Evolutionary conservation across 2,329 filamentous ascomycete species (phyloP).

Genomic region (Diaporthe vaccinii): DNA sequence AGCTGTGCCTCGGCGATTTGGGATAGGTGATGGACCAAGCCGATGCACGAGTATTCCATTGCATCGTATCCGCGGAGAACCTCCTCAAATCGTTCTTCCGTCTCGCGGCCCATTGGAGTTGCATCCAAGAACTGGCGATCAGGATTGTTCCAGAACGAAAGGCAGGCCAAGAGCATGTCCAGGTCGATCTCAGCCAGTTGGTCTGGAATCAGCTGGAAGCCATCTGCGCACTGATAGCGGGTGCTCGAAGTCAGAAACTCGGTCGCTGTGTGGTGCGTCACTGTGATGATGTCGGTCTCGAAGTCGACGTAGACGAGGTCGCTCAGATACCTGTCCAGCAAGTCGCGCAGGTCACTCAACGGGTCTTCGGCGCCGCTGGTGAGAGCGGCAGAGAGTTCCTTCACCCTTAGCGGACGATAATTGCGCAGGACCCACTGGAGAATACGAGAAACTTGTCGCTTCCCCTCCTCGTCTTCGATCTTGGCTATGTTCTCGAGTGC

Average conservation of each 20-base stretch:
- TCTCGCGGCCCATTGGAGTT: not conserved
- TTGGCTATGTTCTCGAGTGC: not conserved
- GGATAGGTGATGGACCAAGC: not conserved
- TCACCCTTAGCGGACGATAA: not conserved
- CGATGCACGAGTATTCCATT: constrained; percentile 1
- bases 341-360: not conserved
- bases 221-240: not conserved
- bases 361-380: not conserved
- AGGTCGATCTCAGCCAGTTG: not conserved
- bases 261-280: not conserved
- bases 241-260: not conserved
- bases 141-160: constrained; percentile 3
- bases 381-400: not conserved
- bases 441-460: not conserved
- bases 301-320: not conserved
- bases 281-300: not conserved
- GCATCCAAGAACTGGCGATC: constrained; percentile 7
- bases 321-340: not conserved
- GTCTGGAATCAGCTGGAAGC: not conserved
- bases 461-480: not conserved
- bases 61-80: constrained; percentile 2
- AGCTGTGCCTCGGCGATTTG: not conserved
- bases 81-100: not conserved
- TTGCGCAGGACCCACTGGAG: not conserved
- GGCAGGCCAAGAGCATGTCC: not conserved